A percentile compares a stretch with the other conserved stretches of the same genome.
These are phyloP conservation scores for Hymenoscyphus linearis DNA, from an alignment of 2,329 filamentous ascomycete genomes.

Conservation along the genomic window DNA sequence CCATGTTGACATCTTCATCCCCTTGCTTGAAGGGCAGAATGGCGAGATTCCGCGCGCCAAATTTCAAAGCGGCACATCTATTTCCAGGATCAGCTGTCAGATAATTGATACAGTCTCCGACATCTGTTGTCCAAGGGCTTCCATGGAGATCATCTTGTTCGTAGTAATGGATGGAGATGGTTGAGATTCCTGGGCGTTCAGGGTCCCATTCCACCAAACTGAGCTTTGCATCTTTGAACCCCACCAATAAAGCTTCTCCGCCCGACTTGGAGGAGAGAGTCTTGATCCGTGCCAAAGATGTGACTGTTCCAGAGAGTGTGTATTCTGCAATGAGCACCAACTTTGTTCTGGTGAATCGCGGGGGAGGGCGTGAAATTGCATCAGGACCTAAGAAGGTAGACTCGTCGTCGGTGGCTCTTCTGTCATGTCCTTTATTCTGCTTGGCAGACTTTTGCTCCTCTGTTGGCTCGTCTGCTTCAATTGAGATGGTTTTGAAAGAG, in stretches of 20 bases:
- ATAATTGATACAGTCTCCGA: slow-evolving; percentile 73
- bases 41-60: slow-evolving; percentile 81
- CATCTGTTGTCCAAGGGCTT: slow-evolving; percentile 72
- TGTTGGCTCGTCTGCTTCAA: slow-evolving; percentile 44
- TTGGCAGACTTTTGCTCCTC: slow-evolving; percentile 33
- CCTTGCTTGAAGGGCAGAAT: slow-evolving; percentile 87
- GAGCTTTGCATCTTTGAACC: slow-evolving; percentile 86
- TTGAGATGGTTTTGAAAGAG: slow-evolving; percentile 60
- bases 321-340: slow-evolving; percentile 83
- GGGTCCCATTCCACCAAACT: slow-evolving; percentile 93
- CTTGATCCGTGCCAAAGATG: slow-evolving; percentile 74
- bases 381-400: slow-evolving; percentile 62
- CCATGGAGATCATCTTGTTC: slow-evolving; percentile 86
- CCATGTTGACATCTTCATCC: slow-evolving; percentile 85
- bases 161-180: slow-evolving; percentile 95
- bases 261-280: slow-evolving; percentile 67
- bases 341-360: slow-evolving; percentile 65
- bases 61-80: slow-evolving; percentile 90
- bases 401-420: slow-evolving; percentile 50
- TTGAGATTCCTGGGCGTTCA: slow-evolving; percentile 70
- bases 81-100: slow-evolving; percentile 86
- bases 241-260: slow-evolving; percentile 76
- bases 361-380: slow-evolving; percentile 53
- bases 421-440: slow-evolving; percentile 44
- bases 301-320: slow-evolving; percentile 75